Evolutionary conservation across 163 green algal species (phyloP).

Genomic region (Scenedesmus sp.): DNA sequence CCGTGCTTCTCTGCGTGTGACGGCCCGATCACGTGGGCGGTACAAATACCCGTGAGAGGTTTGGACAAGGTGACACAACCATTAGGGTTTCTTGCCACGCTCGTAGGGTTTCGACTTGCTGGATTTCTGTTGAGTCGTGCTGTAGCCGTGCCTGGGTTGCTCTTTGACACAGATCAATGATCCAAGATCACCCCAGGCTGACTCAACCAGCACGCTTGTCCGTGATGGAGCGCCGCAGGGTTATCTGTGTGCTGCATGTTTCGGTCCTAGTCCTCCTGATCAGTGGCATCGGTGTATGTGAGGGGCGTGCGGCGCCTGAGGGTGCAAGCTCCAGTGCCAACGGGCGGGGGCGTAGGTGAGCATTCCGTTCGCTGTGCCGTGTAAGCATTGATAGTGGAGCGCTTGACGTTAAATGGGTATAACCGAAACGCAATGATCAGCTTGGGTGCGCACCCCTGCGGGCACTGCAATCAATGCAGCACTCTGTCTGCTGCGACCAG

Average conservation of each 20-base stretch:
- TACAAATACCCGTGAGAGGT: too few relatives aligned
- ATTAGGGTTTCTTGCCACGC: too few relatives aligned
- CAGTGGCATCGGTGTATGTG: neutral
- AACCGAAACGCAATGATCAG: neutral
- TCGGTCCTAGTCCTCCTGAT: neutral
- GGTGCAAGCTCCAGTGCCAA: neutral
- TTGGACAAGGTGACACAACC: too few relatives aligned
- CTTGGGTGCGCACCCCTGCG: neutral
- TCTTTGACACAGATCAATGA: too few relatives aligned
- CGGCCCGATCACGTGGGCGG: too few relatives aligned
- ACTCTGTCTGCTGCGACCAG: too few relatives aligned
- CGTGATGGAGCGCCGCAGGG: neutral
- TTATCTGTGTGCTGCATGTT: neutral
- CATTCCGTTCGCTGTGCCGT: neutral
- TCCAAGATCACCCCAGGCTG: neutral
- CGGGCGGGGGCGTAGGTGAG: neutral
- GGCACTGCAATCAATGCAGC: too few relatives aligned
- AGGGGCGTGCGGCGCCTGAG: neutral
- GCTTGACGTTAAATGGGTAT: too few relatives aligned
- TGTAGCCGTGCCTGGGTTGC: too few relatives aligned
- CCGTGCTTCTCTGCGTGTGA: too few relatives aligned
- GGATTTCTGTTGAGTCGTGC: too few relatives aligned
- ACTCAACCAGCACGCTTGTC: neutral
- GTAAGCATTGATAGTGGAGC: neutral
- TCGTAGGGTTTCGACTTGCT: too few relatives aligned